phyloP scores from a whole-genome alignment of 2,329 filamentous ascomycete species.

The Nemania sp. region DNA sequence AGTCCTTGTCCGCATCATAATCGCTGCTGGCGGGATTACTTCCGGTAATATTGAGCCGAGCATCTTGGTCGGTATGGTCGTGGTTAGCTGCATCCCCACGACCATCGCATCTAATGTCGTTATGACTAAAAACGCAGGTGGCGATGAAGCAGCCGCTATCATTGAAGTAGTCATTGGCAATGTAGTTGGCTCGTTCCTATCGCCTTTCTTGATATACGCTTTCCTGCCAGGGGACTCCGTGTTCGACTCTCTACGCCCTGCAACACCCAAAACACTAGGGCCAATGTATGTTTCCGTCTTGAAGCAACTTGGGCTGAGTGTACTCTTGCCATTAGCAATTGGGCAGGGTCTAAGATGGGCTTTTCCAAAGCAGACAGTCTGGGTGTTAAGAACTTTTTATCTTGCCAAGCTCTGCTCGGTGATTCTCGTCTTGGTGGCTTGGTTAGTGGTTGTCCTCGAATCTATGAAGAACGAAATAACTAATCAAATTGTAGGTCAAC shows the following conservation, averaged over 20 bases:
- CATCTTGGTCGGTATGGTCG: slow-evolving; percentile 75
- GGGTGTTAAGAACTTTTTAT: slow-evolving; percentile 65
- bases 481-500: slow-evolving; percentile 70
- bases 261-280: slow-evolving; percentile 64
- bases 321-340: slow-evolving; percentile 71
- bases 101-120: slow-evolving; percentile 80
- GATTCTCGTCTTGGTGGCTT: slow-evolving; percentile 62
- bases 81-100: slow-evolving; percentile 76
- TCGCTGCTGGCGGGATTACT: slow-evolving; percentile 60
- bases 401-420: slow-evolving; percentile 62
- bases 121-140: slow-evolving; percentile 76
- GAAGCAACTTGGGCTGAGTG: slow-evolving; percentile 74
- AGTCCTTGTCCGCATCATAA: slow-evolving; percentile 61
- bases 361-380: slow-evolving; percentile 64
- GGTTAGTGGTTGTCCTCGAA: slow-evolving; percentile 51
- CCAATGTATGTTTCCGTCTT: slow-evolving; percentile 75
- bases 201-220: slow-evolving; percentile 72
- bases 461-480: slow-evolving; percentile 15
- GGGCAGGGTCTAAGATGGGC: slow-evolving; percentile 70
- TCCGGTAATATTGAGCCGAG: slow-evolving; percentile 71
- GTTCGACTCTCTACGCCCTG: slow-evolving; percentile 68
- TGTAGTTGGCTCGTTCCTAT: slow-evolving; percentile 74
- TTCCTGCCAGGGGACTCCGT: slow-evolving; percentile 66
- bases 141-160: slow-evolving; percentile 73
- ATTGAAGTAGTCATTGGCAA: slow-evolving; percentile 79